Percentiles rank a stretch among this genome's conserved stretches.
Evolutionary conservation across 345 rosid species (phyloP).

Genomic region (Erucastrum elatum): DNA sequence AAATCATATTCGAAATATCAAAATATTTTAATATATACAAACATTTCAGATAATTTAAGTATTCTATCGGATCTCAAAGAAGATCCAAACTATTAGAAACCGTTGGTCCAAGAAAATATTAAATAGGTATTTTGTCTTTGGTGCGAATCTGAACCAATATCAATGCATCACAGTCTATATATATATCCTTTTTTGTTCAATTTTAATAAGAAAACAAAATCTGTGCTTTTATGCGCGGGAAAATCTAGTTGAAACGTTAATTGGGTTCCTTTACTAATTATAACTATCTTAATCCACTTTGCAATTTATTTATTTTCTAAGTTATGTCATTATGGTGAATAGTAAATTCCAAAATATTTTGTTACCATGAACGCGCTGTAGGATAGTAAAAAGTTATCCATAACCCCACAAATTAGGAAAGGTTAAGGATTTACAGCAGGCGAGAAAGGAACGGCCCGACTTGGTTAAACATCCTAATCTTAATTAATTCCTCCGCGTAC

Average conservation of each 20-base stretch:
- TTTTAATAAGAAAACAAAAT: too few species aligned
- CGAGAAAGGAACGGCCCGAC: slow-evolving; percentile 35
- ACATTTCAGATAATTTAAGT: too few species aligned
- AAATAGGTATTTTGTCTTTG: too few species aligned
- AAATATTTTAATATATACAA: too few species aligned
- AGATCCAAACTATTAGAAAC: too few species aligned
- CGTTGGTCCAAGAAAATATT: too few species aligned
- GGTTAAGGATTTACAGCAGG: slow-evolving; percentile 27
- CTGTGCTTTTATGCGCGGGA: too few species aligned
- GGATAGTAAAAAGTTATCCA: slow-evolving; percentile 23
- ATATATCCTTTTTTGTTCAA: too few species aligned
- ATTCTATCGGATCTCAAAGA: too few species aligned
- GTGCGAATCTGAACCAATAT: too few species aligned
- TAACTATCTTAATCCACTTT: background rate
- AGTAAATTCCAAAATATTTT: background rate
- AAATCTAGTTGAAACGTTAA: background rate
- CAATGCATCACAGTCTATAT: too few species aligned
- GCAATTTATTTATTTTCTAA: background rate
- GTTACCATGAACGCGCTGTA: slow-evolving; percentile 26
- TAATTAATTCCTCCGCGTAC: background rate
- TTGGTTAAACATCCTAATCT: slow-evolving; percentile 35
- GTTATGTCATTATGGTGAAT: slow-evolving; percentile 12
- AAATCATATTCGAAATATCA: too few species aligned
- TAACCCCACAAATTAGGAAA: slow-evolving; percentile 32
- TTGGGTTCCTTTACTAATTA: background rate